Evolutionary conservation across 1,284 basidiomycete genomes (phyloP), one percentile per base, ranked within the genome.

Genomic region (Trichosporon sp.): DNA sequence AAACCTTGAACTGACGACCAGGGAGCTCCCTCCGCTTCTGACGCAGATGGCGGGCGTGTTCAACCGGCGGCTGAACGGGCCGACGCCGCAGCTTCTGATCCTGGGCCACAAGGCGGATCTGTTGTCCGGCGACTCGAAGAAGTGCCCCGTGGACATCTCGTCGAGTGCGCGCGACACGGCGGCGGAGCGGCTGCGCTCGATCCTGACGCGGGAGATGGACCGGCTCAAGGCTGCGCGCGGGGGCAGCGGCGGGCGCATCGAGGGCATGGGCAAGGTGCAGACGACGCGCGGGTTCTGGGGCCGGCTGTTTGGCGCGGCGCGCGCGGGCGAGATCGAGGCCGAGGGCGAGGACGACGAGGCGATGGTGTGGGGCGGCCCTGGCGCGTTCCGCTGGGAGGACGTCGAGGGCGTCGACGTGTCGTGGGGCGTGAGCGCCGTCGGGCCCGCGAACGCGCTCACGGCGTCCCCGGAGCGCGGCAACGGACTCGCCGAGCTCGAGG

Each of bases 191-290:
- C 69, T 81, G 3, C 70, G 71, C 35, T 76, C 78, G 9, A 75
- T 82, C 65, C 73, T 83, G 32, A 80, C 78, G 3, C 75, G 81
- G 5, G 82, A 83, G 73, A 81, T 83, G 77, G 80, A 81, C 67
- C 69, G 80, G 0, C 75, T 81, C 34, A 83, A 83, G 72, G 65
- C 76, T 0, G 73, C 81, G 13, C 77, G 79, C 18, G 73, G 70
- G 9, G 71, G 74, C 1, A 68, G 73, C 11, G 76, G 79, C 13
- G 81, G 80, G 2, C 75, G 76, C 35, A 82, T 83, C 68, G 80
- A 82, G 69, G 78, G 79, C 13, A 79, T 82, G 75, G 65, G 72
- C n/a, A 71, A 70, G 56, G 80, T 82, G 11, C 68, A 76, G 12
- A 56, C 58, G 35, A 65, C 63, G 9, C 72, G 72, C 8, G 62